Conservation (phyloP, 768 basidiomycete genomes). For the Mycena belliarum region DNA sequence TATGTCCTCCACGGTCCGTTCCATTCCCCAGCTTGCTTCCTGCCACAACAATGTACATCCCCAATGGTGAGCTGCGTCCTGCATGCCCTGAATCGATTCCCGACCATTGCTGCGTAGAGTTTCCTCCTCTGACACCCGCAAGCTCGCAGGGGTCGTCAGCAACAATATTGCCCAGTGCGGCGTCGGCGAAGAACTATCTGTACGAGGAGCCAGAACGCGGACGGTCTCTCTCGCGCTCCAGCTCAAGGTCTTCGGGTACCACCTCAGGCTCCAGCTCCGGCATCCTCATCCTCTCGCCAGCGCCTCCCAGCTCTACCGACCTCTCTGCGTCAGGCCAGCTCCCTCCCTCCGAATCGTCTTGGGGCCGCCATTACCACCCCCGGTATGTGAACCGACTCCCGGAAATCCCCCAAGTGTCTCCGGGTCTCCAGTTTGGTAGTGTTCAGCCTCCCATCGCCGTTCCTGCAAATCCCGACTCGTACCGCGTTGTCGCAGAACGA, state of each 20-base stretch:
- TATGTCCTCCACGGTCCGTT: constrained; percentile 5
- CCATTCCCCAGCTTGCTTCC: constrained; percentile 8
- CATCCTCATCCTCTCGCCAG: neutral
- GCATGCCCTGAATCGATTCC: neutral
- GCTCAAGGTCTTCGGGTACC: constrained; percentile 5
- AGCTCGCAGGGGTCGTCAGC: constrained; percentile 14
- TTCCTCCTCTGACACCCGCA: constrained; percentile 1
- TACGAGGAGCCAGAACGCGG: constrained; percentile 13
- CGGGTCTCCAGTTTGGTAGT: no score
- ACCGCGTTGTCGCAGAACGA: neutral
- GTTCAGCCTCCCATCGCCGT: neutral
- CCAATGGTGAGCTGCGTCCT: neutral
- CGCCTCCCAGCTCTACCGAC: constrained; percentile 8
- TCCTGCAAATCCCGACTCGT: neutral
- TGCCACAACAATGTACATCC: constrained; percentile 11
- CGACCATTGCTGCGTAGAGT: neutral
- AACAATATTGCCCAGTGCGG: constrained; percentile 8
- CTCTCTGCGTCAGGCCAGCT: neutral
- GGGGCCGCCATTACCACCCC: no score
- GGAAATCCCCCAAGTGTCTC: no score
- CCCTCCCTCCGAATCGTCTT: no score
- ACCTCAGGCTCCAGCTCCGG: constrained; percentile 3
- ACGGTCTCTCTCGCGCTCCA: constrained; percentile 15
- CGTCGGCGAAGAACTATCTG: neutral
- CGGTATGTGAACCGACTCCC: no score